Conservation (phyloP, 305 asterid genomes). For the Nicotiana rustica region DNA sequence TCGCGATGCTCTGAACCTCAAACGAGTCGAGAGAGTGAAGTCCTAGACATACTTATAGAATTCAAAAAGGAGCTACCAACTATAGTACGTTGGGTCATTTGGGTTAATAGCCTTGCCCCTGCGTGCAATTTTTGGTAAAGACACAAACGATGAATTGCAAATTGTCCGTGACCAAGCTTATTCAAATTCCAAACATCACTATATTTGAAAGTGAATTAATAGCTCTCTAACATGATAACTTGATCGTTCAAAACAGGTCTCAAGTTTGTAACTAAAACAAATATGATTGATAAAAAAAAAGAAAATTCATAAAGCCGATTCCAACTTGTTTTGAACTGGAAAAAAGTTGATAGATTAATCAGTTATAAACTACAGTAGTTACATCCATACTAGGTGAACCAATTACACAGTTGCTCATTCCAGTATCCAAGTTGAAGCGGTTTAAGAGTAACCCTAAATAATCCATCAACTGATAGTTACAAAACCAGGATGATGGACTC, state of each 20-base stretch:
- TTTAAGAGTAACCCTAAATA: neutral
- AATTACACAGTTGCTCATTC: neutral
- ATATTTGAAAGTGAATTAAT: neutral
- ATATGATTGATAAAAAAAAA: neutral
- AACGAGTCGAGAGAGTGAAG: neutral
- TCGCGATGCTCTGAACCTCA: neutral
- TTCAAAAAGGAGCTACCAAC: too few species aligned
- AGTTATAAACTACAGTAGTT: neutral
- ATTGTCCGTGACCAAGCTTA: neutral
- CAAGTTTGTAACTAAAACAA: neutral
- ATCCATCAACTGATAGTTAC: neutral
- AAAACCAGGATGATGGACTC: neutral
- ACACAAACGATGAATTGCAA: neutral
- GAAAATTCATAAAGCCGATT: neutral
- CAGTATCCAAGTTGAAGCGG: neutral
- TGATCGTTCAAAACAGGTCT: neutral
- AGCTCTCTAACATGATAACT: neutral
- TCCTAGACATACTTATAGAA: too few species aligned
- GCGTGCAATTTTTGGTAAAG: neutral
- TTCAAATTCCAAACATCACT: neutral
- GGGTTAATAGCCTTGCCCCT: neutral
- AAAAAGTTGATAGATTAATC: neutral
- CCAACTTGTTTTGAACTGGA: neutral
- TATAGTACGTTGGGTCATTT: neutral
- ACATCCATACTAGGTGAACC: neutral